Percentiles rank a stretch among this genome's conserved stretches.
Conservation (phyloP, 805 yeast species). For the Schizosaccharomyces cryophilus region DNA sequence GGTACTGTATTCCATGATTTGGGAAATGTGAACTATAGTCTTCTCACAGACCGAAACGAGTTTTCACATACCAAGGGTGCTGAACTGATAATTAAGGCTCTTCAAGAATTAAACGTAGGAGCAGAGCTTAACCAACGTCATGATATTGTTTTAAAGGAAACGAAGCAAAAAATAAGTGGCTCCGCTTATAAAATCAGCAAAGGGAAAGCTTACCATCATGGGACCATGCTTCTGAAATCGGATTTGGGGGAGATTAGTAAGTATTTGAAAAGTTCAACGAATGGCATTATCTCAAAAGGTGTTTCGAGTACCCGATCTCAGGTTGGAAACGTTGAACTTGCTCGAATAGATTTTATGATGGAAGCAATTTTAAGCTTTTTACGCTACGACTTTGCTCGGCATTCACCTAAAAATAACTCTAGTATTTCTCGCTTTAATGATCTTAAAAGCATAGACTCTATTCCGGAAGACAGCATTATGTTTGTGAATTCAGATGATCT, state of each 20-base stretch:
- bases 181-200: slow-evolving; percentile 71
- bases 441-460: background rate
- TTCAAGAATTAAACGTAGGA: slow-evolving; percentile 12
- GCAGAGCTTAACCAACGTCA: slow-evolving; percentile 48
- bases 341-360: slow-evolving; percentile 21
- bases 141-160: slow-evolving; percentile 34
- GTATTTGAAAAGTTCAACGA: slow-evolving; percentile 25
- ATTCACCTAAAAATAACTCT: background rate
- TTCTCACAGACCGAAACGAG: slow-evolving; percentile 38
- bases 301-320: slow-evolving; percentile 61
- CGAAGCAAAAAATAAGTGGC: slow-evolving; percentile 49
- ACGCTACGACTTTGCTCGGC: background rate
- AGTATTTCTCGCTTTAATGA: background rate
- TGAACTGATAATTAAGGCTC: slow-evolving; percentile 20
- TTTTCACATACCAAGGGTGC: slow-evolving; percentile 36
- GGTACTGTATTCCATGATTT: slow-evolving; percentile 89
- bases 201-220: slow-evolving; percentile 79
- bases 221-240: slow-evolving; percentile 68
- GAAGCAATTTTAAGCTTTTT: background rate
- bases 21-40: slow-evolving; percentile 73
- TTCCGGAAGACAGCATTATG: background rate
- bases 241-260: slow-evolving; percentile 32
- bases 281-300: slow-evolving; percentile 23
- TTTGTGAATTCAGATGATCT: background rate
- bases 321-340: slow-evolving; percentile 40